These are phyloP conservation scores for Diaporthe batatas DNA, from an alignment of 2,329 filamentous ascomycete genomes.

Conservation along the genomic window DNA sequence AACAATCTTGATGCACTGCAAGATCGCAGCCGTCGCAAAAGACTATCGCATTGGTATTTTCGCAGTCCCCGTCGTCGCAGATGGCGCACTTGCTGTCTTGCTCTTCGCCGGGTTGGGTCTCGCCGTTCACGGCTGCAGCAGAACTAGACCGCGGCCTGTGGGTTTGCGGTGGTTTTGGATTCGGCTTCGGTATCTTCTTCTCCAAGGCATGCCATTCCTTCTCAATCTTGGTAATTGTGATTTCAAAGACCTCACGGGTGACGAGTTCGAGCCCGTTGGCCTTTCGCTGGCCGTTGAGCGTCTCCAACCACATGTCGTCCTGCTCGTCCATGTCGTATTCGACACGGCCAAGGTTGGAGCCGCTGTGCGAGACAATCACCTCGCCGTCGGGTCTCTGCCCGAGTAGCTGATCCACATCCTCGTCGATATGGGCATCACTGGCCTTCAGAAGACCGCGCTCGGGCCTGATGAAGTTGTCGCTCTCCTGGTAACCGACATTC, in stretches of 20 bases:
- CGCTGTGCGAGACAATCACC: slow-evolving; percentile 55
- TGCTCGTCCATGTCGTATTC: slow-evolving; percentile 99
- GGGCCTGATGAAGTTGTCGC: slow-evolving; percentile 86
- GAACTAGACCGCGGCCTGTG: slow-evolving; percentile 93
- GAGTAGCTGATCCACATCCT: slow-evolving; percentile 66
- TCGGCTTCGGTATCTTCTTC: slow-evolving; percentile 96
- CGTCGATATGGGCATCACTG: slow-evolving; percentile 69
- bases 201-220: slow-evolving; percentile 98
- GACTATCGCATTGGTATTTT: slow-evolving; percentile 98
- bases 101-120: slow-evolving; percentile 88
- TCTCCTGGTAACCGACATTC: slow-evolving; percentile 95
- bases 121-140: slow-evolving; percentile 94
- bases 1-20: slow-evolving; percentile 98
- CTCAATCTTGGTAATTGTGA: slow-evolving; percentile 98
- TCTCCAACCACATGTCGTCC: slow-evolving; percentile 94
- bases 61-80: slow-evolving; percentile 98
- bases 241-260: slow-evolving; percentile 94
- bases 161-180: slow-evolving; percentile 95
- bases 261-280: slow-evolving; percentile 83
- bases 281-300: slow-evolving; percentile 83
- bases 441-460: slow-evolving; percentile 79
- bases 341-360: slow-evolving; percentile 78
- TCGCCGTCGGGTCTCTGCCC: slow-evolving; percentile 70
- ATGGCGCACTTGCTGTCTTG: slow-evolving; percentile 98
- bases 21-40: slow-evolving; percentile 99